These are phyloP conservation scores for Cystofilobasidium bisporidii DNA, from an alignment of 768 basidiomycete genomes.

Conservation along the genomic window DNA sequence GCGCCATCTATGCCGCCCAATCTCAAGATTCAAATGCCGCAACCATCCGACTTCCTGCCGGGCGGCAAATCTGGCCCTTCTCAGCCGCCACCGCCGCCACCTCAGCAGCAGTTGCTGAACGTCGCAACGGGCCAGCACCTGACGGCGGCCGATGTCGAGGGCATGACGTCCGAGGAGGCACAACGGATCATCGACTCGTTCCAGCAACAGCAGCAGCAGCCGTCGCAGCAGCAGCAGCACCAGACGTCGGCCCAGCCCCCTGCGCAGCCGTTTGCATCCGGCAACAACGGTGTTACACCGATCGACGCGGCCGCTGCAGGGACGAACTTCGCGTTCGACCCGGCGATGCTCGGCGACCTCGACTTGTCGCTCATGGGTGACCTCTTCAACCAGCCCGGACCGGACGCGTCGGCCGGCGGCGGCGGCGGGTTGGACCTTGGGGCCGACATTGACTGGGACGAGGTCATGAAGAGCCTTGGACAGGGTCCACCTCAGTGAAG, in stretches of 20 bases:
- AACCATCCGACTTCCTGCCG: neutral
- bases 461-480: neutral
- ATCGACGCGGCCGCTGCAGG: too few species aligned
- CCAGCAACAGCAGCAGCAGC: neutral
- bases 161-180: slow-evolving; percentile 3
- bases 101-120: neutral
- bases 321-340: neutral
- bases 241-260: too few species aligned
- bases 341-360: neutral
- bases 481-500: neutral
- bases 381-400: neutral
- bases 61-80: neutral
- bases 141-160: slow-evolving; percentile 3
- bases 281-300: too few species aligned
- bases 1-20: neutral
- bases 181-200: slow-evolving; percentile 9
- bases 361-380: slow-evolving; percentile 2
- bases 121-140: neutral
- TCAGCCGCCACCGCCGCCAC: neutral
- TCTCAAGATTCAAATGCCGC: neutral
- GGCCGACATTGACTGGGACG: neutral
- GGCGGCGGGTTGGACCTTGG: too few species aligned
- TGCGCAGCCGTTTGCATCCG: neutral
- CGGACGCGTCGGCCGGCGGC: neutral
- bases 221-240: neutral